Base-by-base conservation (phyloP, 2,329 filamentous ascomycete species). In the Hypoxylon sp. region DNA sequence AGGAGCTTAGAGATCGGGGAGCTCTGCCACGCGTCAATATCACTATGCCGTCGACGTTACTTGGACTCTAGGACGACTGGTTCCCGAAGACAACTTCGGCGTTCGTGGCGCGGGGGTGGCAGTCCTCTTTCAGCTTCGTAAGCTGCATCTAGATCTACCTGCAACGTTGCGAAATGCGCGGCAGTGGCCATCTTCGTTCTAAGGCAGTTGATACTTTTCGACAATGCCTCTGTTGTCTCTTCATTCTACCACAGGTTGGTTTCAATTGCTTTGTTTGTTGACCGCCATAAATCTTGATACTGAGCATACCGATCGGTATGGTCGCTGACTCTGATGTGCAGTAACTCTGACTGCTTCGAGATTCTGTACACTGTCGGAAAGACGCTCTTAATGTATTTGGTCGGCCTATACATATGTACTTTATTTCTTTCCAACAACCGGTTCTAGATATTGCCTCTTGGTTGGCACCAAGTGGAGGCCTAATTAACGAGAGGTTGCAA, bases 401-500 rank as follows among this genome's bases (percentile, higher is more conserved):
- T 34, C 34, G 29, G 25, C 29, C 2, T 12, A n/a, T n/a, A n/a
- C n/a, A n/a, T n/a, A n/a, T n/a, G n/a, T n/a, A 12, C 47, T 50
- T 25, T 34, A 14, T 5, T 14, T 50, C 27, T 29, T 34, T 11
- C 27, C 29, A 30, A 30, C 23, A 46, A 34, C 12, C 30, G 30
- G 43, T 14, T 46, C 14, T 19, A 8, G 21, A 27, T 12, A 14
- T 34, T 5, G n/a, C 11, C 30, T 34, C 30, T 12, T 34, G 30
- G 30, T 34, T 34, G 11, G 9, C 11, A 14, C 30, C 30, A 4
- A 41, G 27, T 50, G 46, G 25, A 50, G n/a, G 25, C n/a, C 19
- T 4, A 23, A 41, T n/a, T 27, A 52, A 45, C 47, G 56, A 47
- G 23, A 48, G 5, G n/a, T 55, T 23, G 50, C 14, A 60, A 47